Conservation (phyloP, 805 yeast genomes). For the Hanseniaspora clermontiae region DNA sequence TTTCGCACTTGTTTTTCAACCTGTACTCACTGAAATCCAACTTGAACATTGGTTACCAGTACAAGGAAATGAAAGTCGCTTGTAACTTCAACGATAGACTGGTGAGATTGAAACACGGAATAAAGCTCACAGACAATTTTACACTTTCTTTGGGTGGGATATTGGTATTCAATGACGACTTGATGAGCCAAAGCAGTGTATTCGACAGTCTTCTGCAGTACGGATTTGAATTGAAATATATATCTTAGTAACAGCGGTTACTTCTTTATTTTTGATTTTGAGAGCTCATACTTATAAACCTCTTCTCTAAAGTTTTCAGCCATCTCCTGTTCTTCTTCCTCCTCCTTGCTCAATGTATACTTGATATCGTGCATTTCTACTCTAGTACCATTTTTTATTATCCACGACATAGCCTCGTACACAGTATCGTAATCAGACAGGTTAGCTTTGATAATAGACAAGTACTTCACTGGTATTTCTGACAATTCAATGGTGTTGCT, state of each 20-base stretch:
- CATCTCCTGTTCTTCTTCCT: constrained; percentile 50
- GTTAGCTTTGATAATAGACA: constrained; percentile 55
- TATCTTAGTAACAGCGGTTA: constrained; percentile 12
- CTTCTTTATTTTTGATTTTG: constrained; percentile 27
- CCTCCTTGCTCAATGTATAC: constrained; percentile 61
- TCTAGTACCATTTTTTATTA: constrained; percentile 48
- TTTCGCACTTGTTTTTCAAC: constrained; percentile 80
- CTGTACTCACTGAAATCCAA: constrained; percentile 82
- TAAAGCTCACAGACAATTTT: constrained; percentile 14
- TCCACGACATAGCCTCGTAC: constrained; percentile 45
- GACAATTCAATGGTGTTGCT: constrained; percentile 54
- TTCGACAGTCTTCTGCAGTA: constrained; percentile 18
- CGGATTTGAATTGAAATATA: constrained; percentile 26
- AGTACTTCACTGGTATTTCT: constrained; percentile 53
- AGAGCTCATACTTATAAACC: constrained; percentile 40
- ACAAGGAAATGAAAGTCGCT: constrained; percentile 7
- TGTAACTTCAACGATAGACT: constrained; percentile 34
- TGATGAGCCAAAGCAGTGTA: not conserved
- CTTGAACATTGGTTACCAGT: constrained; percentile 53
- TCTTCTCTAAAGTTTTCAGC: constrained; percentile 54
- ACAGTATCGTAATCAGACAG: constrained; percentile 42
- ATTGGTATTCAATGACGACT: constrained; percentile 5
- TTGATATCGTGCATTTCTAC: constrained; percentile 55
- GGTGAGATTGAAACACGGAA: constrained; percentile 43
- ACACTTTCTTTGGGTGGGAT: constrained; percentile 13